Evolutionary conservation across 2,329 filamentous ascomycete genomes (phyloP).

Genomic region (Monascus ruber): DNA sequence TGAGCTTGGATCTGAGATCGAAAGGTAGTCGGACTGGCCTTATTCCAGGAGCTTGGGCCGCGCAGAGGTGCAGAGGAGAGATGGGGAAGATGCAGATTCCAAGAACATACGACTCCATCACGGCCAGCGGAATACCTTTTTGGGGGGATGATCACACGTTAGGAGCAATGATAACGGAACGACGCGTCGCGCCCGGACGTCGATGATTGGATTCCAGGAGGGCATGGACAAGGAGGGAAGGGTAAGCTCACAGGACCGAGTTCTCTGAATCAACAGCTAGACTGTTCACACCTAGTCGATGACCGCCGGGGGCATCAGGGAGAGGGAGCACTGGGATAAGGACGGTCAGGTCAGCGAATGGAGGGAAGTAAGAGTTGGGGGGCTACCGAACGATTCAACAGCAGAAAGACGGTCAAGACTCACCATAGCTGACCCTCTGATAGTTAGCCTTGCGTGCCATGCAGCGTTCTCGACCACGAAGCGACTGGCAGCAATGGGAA

Average conservation of each 20-base stretch:
- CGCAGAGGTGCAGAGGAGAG: conserved; percentile 21
- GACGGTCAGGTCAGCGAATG: not conserved
- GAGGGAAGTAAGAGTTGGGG: not conserved
- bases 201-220: too few species aligned
- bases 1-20: conserved; percentile 64
- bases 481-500: conserved; percentile 7
- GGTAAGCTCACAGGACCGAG: conserved; percentile 64
- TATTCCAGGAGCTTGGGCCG: conserved; percentile 7
- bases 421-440: conserved; percentile 58
- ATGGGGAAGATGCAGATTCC: conserved; percentile 53
- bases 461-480: conserved; percentile 16
- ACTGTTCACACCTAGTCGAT: conserved; percentile 89
- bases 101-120: conserved; percentile 91
- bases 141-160: conserved; percentile 2
- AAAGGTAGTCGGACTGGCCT: conserved; percentile 39
- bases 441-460: conserved; percentile 61
- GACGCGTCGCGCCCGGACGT: too few species aligned
- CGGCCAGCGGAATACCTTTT: conserved; percentile 84
- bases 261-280: conserved; percentile 74
- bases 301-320: conserved; percentile 65
- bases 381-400: not conserved
- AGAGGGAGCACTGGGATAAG: conserved; percentile 54
- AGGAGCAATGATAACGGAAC: not conserved
- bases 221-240: not conserved
- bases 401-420: conserved; percentile 12